Evolutionary conservation across 2,329 filamentous ascomycete genomes (phyloP), one percentile per base, ranked within the genome.

Genomic region (Fusarium lyarnte): DNA sequence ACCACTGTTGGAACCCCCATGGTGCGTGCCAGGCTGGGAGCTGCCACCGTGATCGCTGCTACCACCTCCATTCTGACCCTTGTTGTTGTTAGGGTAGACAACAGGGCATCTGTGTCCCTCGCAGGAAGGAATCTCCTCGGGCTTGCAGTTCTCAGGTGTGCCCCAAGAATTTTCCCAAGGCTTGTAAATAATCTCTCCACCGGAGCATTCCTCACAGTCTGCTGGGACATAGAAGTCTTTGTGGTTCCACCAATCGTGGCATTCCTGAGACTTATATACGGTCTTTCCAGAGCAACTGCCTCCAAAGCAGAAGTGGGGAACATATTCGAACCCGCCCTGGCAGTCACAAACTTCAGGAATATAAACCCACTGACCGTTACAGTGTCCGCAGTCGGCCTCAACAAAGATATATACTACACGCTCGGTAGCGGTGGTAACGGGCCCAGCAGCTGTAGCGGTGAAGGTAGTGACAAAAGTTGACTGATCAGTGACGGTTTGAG

Each of bases 191-290:
- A 69, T 36, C 23, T 69, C 57, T 5, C 68, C 68, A 5, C 63
- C 31, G 25, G 58, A 46, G 39, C 72, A 74, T 17, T 27, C 35
- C 1, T 74, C 51, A 12, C 69, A 74, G 58, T 72, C 58, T 17
- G 31, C 23, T 10, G 72, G 63, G 6, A 57, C 51, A 64, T 58
- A 76, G 59, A 63, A 66, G 31, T 66, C 52, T 8, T 72, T 43
- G 49, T 72, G 6, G 35, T 63, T 63, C 35, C 58, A 54, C 57
- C 53, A 63, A 66, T 74, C 43, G 7, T 39, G 21, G 31, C 66
- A 70, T 27, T 68, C 31, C 70, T 77, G 51, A 16, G 74, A 62
- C 70, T 75, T 76, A 53, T 72, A 77, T 41, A 77, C 75, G 6
- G 58, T 66, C 25, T 66, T 29, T n/a, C 74, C 72, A 33, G 66